Evolutionary conservation across 805 yeast species (phyloP).

Genomic region (Candida ascalaphidarum): DNA sequence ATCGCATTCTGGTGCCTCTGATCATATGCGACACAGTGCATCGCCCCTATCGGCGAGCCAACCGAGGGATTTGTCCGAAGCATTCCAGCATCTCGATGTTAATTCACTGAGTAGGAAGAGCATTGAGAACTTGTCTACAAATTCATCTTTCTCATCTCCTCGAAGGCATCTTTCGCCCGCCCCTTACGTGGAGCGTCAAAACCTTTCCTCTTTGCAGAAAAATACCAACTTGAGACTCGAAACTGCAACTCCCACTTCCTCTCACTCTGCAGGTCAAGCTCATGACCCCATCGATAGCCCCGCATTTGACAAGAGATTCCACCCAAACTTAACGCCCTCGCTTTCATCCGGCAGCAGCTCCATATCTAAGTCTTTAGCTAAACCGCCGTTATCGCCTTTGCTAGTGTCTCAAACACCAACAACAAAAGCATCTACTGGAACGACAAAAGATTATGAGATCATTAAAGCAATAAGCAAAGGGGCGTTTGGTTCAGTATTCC

Average conservation of each 20-base stretch:
- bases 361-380: conserved; percentile 13
- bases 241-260: conserved; percentile 39
- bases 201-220: conserved; percentile 55
- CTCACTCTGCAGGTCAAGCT: conserved; percentile 38
- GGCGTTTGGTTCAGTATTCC: conserved; percentile 92
- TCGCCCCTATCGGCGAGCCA: too few species aligned
- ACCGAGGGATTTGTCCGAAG: conserved; percentile 15
- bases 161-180: conserved; percentile 52
- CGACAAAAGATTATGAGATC: conserved; percentile 83
- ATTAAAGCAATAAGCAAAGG: conserved; percentile 93
- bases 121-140: conserved; percentile 5
- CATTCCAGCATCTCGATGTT: conserved; percentile 21
- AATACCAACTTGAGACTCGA: conserved; percentile 22
- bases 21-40: too few species aligned
- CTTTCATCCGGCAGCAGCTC: not conserved
- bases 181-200: conserved; percentile 36
- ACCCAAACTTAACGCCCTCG: too few species aligned
- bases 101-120: too few species aligned
- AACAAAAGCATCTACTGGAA: conserved; percentile 42
- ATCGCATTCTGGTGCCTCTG: not conserved
- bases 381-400: conserved; percentile 75
- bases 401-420: conserved; percentile 56
- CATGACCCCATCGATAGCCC: conserved; percentile 6
- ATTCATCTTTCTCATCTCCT: conserved; percentile 36
- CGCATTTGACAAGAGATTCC: not conserved